Conservation (phyloP, 1,139 yeast genomes). For the Candida anutae region DNA sequence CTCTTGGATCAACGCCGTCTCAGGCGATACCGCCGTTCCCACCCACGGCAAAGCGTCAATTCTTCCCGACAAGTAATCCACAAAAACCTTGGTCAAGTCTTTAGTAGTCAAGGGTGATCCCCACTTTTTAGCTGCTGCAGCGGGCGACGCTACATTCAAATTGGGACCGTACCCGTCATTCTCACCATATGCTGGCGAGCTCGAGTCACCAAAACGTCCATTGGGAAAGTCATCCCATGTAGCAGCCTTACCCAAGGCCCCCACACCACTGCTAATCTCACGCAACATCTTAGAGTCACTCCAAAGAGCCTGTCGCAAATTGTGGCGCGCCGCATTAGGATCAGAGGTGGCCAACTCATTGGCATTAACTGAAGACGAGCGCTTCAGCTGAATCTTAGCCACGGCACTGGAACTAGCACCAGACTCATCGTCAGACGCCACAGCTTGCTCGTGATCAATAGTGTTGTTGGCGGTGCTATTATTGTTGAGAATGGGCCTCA, state of each 20-base stretch:
- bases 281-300: conserved; percentile 47
- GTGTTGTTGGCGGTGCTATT: conserved; percentile 3
- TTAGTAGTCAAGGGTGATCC: conserved; percentile 61
- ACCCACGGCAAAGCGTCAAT: conserved; percentile 87
- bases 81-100: conserved; percentile 65
- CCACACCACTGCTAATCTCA: conserved; percentile 79
- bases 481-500: conserved; percentile 23
- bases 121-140: conserved; percentile 70
- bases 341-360: conserved; percentile 34
- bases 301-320: conserved; percentile 19
- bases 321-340: conserved; percentile 16
- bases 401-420: conserved; percentile 9
- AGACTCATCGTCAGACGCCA: conserved; percentile 29
- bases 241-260: conserved; percentile 82
- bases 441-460: conserved; percentile 21
- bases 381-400: conserved; percentile 14
- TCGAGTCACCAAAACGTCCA: conserved; percentile 95
- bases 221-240: conserved; percentile 99
- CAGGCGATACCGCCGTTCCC: conserved; percentile 76
- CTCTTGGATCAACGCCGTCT: conserved; percentile 88
- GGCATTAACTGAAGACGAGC: conserved; percentile 42
- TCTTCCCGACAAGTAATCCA: conserved; percentile 67
- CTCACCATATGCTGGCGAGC: conserved; percentile 97
- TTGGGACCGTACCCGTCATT: conserved; percentile 96
- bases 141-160: conserved; percentile 61